Conservation (phyloP, 768 basidiomycete species). For the Vishniacozyma victoriae region DNA sequence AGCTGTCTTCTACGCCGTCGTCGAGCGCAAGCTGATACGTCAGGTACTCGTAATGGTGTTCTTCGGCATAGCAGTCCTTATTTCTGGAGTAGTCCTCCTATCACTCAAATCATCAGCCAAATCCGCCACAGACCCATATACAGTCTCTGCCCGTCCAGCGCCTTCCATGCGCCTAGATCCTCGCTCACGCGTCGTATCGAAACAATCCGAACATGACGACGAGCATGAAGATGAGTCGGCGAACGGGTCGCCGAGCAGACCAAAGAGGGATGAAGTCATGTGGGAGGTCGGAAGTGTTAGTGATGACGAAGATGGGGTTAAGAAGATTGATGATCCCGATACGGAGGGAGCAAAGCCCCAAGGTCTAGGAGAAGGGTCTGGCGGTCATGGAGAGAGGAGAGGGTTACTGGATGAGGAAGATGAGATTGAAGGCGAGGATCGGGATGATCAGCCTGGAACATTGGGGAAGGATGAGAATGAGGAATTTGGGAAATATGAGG, state of each 20-base stretch:
- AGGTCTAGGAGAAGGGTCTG: conserved; percentile 7
- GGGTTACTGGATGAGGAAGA: conserved; percentile 17
- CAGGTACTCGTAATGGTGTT: conserved; percentile 71
- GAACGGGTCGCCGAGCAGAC: conserved; percentile 1
- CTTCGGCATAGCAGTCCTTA: conserved; percentile 74
- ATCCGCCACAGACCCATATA: conserved; percentile 35
- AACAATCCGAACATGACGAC: background rate
- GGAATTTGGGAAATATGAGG: conserved; percentile 41
- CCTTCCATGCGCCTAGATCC: conserved; percentile 21
- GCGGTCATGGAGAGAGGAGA: conserved; percentile 10
- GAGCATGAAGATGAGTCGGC: background rate
- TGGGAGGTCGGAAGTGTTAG: conserved; percentile 29
- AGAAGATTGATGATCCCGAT: background rate
- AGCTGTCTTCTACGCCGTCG: too few relatives aligned
- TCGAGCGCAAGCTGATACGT: conserved; percentile 1
- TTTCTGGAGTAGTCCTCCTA: conserved; percentile 85
- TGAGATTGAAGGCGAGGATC: conserved; percentile 7
- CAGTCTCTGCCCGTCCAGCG: conserved; percentile 17
- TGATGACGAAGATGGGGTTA: conserved; percentile 6
- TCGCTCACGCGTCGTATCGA: conserved; percentile 1
- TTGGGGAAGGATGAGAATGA: conserved; percentile 12
- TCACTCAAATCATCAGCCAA: conserved; percentile 62
- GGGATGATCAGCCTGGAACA: background rate
- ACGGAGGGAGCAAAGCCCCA: conserved; percentile 8
- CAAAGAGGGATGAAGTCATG: conserved; percentile 8